Percentiles rank a stretch among this genome's conserved stretches.
Conservation (phyloP, 1,284 basidiomycete species). For the Cyathus olla region DNA sequence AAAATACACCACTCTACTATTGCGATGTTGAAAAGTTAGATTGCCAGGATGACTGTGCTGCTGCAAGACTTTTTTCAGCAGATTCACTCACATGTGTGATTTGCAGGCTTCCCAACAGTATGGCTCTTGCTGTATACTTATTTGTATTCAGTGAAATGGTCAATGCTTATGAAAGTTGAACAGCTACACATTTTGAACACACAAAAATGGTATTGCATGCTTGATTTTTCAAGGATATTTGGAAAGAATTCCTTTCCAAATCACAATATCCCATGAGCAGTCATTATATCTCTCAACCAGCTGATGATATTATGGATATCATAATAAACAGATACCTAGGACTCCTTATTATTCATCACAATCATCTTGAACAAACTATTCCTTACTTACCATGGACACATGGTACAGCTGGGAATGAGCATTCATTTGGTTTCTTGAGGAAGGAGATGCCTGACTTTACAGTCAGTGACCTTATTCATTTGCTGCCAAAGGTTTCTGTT, state of each 20-base stretch:
- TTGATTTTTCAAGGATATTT: slow-evolving; percentile 45
- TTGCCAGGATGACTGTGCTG: slow-evolving; percentile 54
- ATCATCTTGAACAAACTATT: slow-evolving; percentile 24
- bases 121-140: slow-evolving; percentile 34
- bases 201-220: slow-evolving; percentile 43
- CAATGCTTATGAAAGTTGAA: slow-evolving; percentile 45
- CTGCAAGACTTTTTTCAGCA: slow-evolving; percentile 38
- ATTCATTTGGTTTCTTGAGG: slow-evolving; percentile 39
- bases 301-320: slow-evolving; percentile 37
- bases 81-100: slow-evolving; percentile 19
- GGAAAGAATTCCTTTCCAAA: slow-evolving; percentile 35
- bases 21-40: slow-evolving; percentile 50
- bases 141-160: slow-evolving; percentile 47
- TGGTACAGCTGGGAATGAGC: slow-evolving; percentile 46
- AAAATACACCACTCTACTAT: slow-evolving; percentile 32
- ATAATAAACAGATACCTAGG: slow-evolving; percentile 41
- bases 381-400: slow-evolving; percentile 46
- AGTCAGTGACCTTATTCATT: not conserved
- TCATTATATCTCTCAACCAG: slow-evolving; percentile 46
- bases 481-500: not conserved
- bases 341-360: slow-evolving; percentile 45
- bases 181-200: slow-evolving; percentile 32
- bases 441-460: not conserved
- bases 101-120: slow-evolving; percentile 21
- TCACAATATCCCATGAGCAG: slow-evolving; percentile 23